Conservation (phyloP, 768 basidiomycete genomes). For the Fistulinella prunicolor region DNA sequence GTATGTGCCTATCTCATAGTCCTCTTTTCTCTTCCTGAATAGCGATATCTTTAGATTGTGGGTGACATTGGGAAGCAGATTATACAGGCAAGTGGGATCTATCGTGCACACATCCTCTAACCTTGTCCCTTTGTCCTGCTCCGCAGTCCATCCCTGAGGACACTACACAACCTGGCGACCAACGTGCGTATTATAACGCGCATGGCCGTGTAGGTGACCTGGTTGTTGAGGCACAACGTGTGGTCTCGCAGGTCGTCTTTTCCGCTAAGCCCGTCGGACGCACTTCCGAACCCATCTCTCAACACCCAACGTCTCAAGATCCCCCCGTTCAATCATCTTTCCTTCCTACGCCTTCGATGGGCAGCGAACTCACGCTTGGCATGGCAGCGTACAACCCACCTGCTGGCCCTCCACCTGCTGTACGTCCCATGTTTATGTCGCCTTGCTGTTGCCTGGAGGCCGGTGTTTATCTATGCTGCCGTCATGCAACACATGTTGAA, state of each 20-base stretch:
- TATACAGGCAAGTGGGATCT: slow-evolving; percentile 33
- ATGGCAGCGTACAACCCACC: slow-evolving; percentile 7
- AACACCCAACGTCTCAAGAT: slow-evolving; percentile 1
- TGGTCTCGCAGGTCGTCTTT: slow-evolving; percentile 52
- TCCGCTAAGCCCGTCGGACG: slow-evolving; percentile 36
- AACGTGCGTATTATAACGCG: slow-evolving; percentile 68
- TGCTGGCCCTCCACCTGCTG: slow-evolving; percentile 11
- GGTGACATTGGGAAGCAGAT: slow-evolving; percentile 49
- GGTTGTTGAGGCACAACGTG: slow-evolving; percentile 58
- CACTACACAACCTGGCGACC: slow-evolving; percentile 74
- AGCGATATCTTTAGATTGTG: slow-evolving; percentile 35
- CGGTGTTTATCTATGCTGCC: slow-evolving; percentile 5
- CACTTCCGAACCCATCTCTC: slow-evolving; percentile 1
- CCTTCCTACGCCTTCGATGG: slow-evolving; percentile 34
- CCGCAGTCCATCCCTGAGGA: slow-evolving; percentile 78
- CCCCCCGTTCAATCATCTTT: slow-evolving; percentile 11
- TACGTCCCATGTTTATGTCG: slow-evolving; percentile 14
- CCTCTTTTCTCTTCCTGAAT: not conserved
- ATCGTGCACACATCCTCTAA: slow-evolving; percentile 1
- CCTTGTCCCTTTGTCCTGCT: not conserved
- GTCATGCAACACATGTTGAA: slow-evolving; percentile 12
- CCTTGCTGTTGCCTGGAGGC: slow-evolving; percentile 22
- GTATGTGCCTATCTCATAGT: slow-evolving; percentile 31
- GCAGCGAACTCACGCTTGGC: slow-evolving; percentile 29
- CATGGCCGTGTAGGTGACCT: slow-evolving; percentile 60